These are phyloP conservation scores for Colletotrichum sp. DNA, from an alignment of 2,329 filamentous ascomycete genomes.

Conservation along the genomic window DNA sequence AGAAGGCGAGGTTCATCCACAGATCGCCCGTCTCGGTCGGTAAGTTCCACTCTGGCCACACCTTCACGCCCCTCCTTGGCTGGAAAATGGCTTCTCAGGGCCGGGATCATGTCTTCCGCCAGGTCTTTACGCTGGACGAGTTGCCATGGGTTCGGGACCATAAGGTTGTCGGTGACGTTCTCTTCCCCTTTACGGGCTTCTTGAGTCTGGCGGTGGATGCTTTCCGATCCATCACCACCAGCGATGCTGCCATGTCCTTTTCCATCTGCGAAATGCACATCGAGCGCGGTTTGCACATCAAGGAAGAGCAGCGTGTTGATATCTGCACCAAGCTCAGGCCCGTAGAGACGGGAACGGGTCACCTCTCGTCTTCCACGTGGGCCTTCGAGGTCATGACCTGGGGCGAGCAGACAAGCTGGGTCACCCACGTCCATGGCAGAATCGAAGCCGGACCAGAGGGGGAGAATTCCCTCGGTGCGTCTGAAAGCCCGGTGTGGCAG, in stretches of 20 bases:
- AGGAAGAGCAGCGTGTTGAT: background rate
- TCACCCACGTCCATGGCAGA: background rate
- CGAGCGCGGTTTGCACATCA: background rate
- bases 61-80: background rate
- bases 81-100: background rate
- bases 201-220: background rate
- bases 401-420: background rate
- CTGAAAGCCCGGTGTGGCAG: background rate
- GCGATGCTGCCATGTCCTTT: background rate
- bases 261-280: background rate
- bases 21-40: background rate
- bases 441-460: background rate
- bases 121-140: background rate
- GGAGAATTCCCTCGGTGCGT: background rate
- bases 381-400: background rate
- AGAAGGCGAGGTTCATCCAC: background rate
- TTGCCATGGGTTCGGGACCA: background rate
- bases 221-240: background rate
- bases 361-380: background rate
- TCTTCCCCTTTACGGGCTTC: background rate
- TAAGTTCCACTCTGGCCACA: background rate
- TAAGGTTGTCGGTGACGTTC: background rate
- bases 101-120: background rate
- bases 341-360: background rate
- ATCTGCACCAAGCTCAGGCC: background rate